Evolutionary conservation across 805 yeast species (phyloP).

Genomic region (Wickerhamiella hasegawae): DNA sequence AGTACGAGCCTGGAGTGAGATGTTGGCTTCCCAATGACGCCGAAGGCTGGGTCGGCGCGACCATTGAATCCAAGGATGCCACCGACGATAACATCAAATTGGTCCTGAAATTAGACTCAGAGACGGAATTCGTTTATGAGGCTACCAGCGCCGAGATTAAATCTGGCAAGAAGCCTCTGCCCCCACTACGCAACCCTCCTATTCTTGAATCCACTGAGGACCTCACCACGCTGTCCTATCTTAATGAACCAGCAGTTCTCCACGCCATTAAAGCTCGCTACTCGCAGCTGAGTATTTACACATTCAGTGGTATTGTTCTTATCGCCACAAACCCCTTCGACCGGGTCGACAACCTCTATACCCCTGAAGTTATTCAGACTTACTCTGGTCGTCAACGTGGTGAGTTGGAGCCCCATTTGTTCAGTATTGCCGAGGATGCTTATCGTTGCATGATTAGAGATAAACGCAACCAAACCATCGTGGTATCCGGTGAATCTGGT

Average conservation of each 20-base stretch:
- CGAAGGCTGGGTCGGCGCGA: constrained; percentile 64
- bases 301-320: constrained; percentile 91
- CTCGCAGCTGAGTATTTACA: constrained; percentile 77
- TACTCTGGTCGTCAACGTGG: constrained; percentile 88
- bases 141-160: constrained; percentile 19
- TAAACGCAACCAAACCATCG: constrained; percentile 79
- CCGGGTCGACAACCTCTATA: constrained; percentile 75
- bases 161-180: constrained; percentile 40
- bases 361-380: constrained; percentile 85
- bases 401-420: constrained; percentile 90
- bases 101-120: constrained; percentile 33
- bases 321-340: constrained; percentile 96
- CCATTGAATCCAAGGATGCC: constrained; percentile 31
- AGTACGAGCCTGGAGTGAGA: constrained; percentile 20
- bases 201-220: constrained; percentile 88
- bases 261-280: constrained; percentile 86
- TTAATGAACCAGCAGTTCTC: constrained; percentile 91
- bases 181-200: constrained; percentile 75
- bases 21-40: constrained; percentile 70
- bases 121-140: constrained; percentile 5
- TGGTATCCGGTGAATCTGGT: constrained; percentile 95
- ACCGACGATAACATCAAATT: constrained; percentile 32
- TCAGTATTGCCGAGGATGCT: constrained; percentile 96
- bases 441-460: constrained; percentile 86
- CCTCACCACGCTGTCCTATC: constrained; percentile 75